These are phyloP conservation scores for Nakazawaea wyomingensis DNA, from an alignment of 805 yeast species.

Conservation along the genomic window DNA sequence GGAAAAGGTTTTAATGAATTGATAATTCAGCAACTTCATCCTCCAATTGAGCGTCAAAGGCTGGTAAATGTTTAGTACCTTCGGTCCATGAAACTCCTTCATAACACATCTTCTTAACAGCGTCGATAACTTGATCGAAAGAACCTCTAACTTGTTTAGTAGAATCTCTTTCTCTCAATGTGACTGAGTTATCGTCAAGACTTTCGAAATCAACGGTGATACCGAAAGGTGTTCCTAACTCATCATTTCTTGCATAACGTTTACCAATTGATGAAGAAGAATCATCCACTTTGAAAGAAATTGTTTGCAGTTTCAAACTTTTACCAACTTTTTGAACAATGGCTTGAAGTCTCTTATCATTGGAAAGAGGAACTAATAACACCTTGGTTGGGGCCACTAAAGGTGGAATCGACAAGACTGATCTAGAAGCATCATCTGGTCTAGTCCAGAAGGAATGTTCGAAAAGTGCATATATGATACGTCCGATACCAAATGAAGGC, in stretches of 20 bases:
- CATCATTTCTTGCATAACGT: constrained; percentile 97
- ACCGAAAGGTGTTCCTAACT: constrained; percentile 98
- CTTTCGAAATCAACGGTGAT: constrained; percentile 95
- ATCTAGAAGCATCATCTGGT: constrained; percentile 80
- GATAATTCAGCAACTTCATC: constrained; percentile 21
- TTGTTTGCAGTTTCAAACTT: constrained; percentile 69
- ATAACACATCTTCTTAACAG: constrained; percentile 73
- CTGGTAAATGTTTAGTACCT: constrained; percentile 68
- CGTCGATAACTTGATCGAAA: constrained; percentile 59
- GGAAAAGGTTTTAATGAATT: not conserved
- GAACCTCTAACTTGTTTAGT: constrained; percentile 96
- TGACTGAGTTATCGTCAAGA: constrained; percentile 78
- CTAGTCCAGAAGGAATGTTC: constrained; percentile 96
- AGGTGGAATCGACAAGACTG: constrained; percentile 86
- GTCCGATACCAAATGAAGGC: constrained; percentile 99
- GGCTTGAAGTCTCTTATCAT: constrained; percentile 74
- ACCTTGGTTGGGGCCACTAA: constrained; percentile 97
- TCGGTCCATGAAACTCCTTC: constrained; percentile 77
- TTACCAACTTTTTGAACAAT: constrained; percentile 64
- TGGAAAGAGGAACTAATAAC: constrained; percentile 87
- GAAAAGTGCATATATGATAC: constrained; percentile 86
- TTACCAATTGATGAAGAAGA: constrained; percentile 97
- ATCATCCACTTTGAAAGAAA: constrained; percentile 95
- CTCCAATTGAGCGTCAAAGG: constrained; percentile 67
- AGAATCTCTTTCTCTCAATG: constrained; percentile 95